phyloP scores from a whole-genome alignment of 2,329 filamentous ascomycete species.

The Colletotrichum lini region DNA sequence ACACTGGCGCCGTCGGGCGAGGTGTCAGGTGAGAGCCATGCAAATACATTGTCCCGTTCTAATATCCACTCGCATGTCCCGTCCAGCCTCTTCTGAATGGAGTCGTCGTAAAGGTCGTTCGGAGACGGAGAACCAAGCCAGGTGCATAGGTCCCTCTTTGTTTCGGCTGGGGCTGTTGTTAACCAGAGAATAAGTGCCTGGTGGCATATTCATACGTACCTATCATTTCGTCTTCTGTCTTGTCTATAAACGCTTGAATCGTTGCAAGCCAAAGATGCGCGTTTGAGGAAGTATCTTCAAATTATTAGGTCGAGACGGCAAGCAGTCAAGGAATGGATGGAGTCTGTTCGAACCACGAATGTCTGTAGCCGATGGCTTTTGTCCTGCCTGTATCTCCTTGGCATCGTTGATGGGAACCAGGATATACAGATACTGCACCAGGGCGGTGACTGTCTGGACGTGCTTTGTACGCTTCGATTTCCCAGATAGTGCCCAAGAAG shows the following conservation, averaged over 20 bases:
- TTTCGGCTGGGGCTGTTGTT: constrained; percentile 5
- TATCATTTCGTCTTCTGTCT: constrained; percentile 10
- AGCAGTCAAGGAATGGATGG: background rate
- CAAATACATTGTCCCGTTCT: constrained; percentile 23
- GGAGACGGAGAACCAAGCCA: constrained; percentile 39
- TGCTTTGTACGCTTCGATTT: constrained; percentile 31
- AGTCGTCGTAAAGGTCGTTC: constrained; percentile 44
- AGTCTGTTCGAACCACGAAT: background rate
- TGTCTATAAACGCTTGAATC: constrained; percentile 2
- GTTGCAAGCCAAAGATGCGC: background rate
- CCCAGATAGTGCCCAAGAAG: constrained; percentile 39
- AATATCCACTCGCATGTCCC: constrained; percentile 50
- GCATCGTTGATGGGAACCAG: constrained; percentile 20
- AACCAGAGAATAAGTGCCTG: rapidly evolving
- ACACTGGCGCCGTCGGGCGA: constrained; percentile 28
- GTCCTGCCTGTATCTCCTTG: background rate
- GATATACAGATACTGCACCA: constrained; percentile 38
- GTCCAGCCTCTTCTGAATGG: constrained; percentile 41
- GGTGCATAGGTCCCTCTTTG: constrained; percentile 35
- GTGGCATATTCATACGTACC: background rate
- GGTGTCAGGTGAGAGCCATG: constrained; percentile 44
- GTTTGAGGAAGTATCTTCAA: background rate
- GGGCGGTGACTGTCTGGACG: constrained; percentile 20
- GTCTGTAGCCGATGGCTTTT: background rate
- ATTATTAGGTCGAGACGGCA: rapidly evolving